Conservation (phyloP, 2,329 filamentous ascomycete species). For the Myriosclerotinia curreyana region DNA sequence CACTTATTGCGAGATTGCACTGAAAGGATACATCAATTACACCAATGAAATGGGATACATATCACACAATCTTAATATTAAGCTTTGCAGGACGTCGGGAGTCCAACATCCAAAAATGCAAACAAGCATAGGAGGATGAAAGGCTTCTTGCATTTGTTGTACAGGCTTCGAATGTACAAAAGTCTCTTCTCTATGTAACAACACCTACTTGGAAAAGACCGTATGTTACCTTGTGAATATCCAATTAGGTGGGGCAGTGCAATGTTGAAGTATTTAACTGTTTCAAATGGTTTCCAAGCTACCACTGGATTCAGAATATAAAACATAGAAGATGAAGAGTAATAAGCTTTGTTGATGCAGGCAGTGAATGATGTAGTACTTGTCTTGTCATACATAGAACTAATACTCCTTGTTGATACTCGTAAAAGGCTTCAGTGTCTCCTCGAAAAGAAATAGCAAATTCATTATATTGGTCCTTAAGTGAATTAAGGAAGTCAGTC, state of each 20-base stretch:
- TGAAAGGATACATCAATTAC: background rate
- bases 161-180: background rate
- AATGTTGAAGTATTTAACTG: background rate
- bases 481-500: background rate
- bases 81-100: constrained; percentile 5
- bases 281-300: constrained; percentile 1
- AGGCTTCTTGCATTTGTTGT: constrained; percentile 4
- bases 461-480: background rate
- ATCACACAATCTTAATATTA: background rate
- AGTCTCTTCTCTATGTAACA: background rate
- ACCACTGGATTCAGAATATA: background rate
- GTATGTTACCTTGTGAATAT: background rate
- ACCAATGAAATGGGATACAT: background rate
- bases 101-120: constrained; percentile 5
- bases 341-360: background rate
- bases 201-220: background rate
- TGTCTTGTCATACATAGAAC: background rate
- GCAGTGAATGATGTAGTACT: background rate
- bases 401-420: constrained; percentile 3
- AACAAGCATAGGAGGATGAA: background rate
- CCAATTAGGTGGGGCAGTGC: background rate
- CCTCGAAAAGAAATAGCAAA: background rate
- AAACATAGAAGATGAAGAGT: constrained; percentile 5
- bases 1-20: background rate
- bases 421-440: background rate